Conservation (phyloP, 2,329 filamentous ascomycete genomes). For the Penicillium sp. region DNA sequence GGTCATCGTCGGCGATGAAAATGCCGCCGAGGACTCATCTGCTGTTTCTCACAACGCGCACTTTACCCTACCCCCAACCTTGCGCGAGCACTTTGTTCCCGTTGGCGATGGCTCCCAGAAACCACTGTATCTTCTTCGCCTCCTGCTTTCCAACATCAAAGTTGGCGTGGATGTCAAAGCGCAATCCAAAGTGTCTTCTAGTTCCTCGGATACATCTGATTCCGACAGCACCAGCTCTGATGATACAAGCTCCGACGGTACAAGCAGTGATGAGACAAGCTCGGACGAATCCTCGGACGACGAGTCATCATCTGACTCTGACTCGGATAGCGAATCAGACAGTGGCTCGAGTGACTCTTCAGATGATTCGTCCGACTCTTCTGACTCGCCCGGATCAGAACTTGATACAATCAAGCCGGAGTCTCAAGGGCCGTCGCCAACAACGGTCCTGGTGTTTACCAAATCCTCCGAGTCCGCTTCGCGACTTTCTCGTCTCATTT, state of each 20-base stretch:
- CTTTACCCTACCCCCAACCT: constrained; percentile 56
- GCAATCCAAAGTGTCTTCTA: neutral
- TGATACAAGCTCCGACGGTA: constrained; percentile 34
- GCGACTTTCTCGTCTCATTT: constrained; percentile 75
- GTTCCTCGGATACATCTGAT: constrained; percentile 8
- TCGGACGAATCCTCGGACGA: constrained; percentile 32
- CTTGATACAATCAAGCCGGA: constrained; percentile 18
- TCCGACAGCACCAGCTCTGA: constrained; percentile 20
- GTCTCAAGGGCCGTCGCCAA: constrained; percentile 24
- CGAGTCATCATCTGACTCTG: constrained; percentile 24
- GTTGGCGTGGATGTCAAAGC: constrained; percentile 14
- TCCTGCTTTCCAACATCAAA: constrained; percentile 51
- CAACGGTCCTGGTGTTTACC: constrained; percentile 71
- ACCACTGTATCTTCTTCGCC: constrained; percentile 75
- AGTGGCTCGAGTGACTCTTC: constrained; percentile 18
- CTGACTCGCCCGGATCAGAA: constrained; percentile 6
- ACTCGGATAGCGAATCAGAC: constrained; percentile 23
- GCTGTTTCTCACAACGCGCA: constrained; percentile 26
- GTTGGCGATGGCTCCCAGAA: constrained; percentile 65
- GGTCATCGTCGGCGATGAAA: constrained; percentile 62
- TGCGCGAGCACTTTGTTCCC: constrained; percentile 62
- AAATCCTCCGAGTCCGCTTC: constrained; percentile 82
- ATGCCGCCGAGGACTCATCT: constrained; percentile 19
- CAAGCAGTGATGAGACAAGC: constrained; percentile 36
- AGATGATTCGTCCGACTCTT: constrained; percentile 22